Conservation (phyloP, 1,284 basidiomycete genomes). For the Vanrija humicola region DNA sequence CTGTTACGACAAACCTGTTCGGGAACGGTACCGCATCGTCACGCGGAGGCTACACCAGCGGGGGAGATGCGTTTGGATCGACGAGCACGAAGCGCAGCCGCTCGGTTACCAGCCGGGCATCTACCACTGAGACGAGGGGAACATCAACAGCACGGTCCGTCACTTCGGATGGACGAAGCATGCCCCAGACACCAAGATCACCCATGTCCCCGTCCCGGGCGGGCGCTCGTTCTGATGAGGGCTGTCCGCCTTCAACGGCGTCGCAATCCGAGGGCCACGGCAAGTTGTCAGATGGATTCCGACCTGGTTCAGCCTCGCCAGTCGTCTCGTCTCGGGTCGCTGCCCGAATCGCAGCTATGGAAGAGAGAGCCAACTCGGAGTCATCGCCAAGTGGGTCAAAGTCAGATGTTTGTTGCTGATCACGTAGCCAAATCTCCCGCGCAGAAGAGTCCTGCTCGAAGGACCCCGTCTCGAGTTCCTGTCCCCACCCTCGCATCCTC, state of each 20-base stretch:
- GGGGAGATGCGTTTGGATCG: conserved; percentile 26
- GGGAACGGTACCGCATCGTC: conserved; percentile 35
- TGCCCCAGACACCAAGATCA: conserved; percentile 4
- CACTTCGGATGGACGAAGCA: conserved; percentile 10
- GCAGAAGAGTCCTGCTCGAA: not conserved
- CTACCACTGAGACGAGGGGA: conserved; percentile 23
- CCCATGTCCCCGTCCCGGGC: conserved; percentile 1
- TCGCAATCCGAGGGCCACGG: no score
- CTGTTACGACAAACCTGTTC: conserved; percentile 34
- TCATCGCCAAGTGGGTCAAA: no score
- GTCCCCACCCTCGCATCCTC: conserved; percentile 6
- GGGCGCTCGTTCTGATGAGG: not conserved
- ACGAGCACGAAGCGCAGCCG: conserved; percentile 27
- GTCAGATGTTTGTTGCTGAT: no score
- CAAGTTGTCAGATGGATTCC: not conserved
- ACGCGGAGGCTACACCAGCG: conserved; percentile 10
- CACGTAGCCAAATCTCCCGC: no score
- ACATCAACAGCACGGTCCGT: conserved; percentile 15
- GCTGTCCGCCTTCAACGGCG: not conserved
- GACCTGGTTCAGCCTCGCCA: not conserved
- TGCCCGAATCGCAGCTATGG: no score
- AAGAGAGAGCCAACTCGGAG: no score
- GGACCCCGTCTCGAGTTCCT: not conserved
- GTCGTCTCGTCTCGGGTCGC: not conserved
- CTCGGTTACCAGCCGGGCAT: conserved; percentile 28